Percentiles rank a stretch among this genome's conserved stretches.
phyloP scores from a whole-genome alignment of 257 asterid species.

The Scutellaria galericulata region DNA sequence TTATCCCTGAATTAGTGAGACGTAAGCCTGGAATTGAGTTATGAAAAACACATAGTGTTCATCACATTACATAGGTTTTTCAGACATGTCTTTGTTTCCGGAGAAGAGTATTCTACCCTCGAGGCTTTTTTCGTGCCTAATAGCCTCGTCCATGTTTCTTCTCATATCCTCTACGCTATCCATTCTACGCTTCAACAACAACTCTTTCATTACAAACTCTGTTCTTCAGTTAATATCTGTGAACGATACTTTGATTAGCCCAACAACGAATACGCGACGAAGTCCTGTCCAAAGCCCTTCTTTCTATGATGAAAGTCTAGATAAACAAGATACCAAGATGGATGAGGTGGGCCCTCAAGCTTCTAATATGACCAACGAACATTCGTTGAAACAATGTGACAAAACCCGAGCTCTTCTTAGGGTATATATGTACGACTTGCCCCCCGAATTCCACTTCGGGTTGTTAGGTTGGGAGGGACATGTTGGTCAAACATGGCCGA shows the following conservation, averaged over 20 bases:
- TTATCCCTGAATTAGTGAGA: too few relatives aligned
- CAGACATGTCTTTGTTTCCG: constrained; percentile 47
- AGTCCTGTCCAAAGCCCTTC: constrained; percentile 24
- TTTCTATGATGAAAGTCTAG: constrained; percentile 19
- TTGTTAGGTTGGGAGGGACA: constrained; percentile 61
- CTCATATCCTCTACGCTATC: constrained; percentile 57
- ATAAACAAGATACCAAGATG: constrained; percentile 18
- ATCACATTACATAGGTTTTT: constrained; percentile 8
- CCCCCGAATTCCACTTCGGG: constrained; percentile 80
- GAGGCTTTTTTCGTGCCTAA: constrained; percentile 60
- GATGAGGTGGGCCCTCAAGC: constrained; percentile 20
- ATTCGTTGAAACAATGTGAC: constrained; percentile 41
- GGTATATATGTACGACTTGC: constrained; percentile 80
- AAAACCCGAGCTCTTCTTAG: constrained; percentile 51
- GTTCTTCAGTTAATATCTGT: constrained; percentile 44
- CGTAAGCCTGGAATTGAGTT: neutral
- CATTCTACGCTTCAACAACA: constrained; percentile 51
- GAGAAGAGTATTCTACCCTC: constrained; percentile 65
- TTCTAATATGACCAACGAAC: constrained; percentile 22
- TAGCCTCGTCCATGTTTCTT: constrained; percentile 59
- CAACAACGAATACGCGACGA: constrained; percentile 28
- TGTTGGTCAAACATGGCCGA: constrained; percentile 66
- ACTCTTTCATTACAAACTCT: constrained; percentile 44
- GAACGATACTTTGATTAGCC: constrained; percentile 41
- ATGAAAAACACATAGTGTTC: neutral